Evolutionary conservation across 148 eudicot species (phyloP).

Genomic region (Polygonum maritimum): DNA sequence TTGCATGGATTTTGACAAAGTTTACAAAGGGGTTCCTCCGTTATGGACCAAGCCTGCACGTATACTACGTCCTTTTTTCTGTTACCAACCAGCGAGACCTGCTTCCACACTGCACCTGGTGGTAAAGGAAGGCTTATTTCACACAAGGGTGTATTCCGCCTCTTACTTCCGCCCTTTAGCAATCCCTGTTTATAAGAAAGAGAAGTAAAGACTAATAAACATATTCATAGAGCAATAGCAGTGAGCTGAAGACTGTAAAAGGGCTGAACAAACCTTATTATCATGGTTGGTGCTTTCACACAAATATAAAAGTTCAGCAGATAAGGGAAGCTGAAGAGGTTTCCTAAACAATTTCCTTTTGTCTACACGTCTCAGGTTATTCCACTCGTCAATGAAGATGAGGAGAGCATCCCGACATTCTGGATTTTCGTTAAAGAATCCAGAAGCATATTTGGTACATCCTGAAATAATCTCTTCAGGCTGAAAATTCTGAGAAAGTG

Average conservation of each 20-base stretch:
- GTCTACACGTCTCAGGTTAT: constrained; percentile 54
- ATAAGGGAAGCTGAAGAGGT: constrained; percentile 83
- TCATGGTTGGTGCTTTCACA: constrained; percentile 72
- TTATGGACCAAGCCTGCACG: constrained; percentile 60
- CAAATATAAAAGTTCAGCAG: constrained; percentile 61
- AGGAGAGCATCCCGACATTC: constrained; percentile 42
- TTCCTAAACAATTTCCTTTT: constrained; percentile 58
- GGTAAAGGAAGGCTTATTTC: constrained; percentile 61
- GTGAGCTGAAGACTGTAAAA: not conserved
- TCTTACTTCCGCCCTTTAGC: constrained; percentile 68
- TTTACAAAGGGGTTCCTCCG: constrained; percentile 84
- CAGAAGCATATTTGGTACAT: constrained; percentile 15
- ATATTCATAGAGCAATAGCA: not conserved
- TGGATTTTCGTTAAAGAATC: constrained; percentile 35
- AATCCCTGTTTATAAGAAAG: constrained; percentile 45
- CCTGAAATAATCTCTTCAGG: constrained; percentile 58
- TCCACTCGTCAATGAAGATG: constrained; percentile 68
- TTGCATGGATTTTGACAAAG: constrained; percentile 78
- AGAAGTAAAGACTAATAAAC: not conserved
- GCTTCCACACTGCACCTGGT: constrained; percentile 59
- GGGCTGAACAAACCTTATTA: constrained; percentile 37
- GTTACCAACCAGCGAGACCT: constrained; percentile 39
- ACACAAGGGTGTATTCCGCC: constrained; percentile 57
- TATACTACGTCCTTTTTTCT: constrained; percentile 47
- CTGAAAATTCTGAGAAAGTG: constrained; percentile 68